These are phyloP conservation scores for Rhodotorula glutinis DNA, from an alignment of 1,284 basidiomycete genomes.

Conservation along the genomic window DNA sequence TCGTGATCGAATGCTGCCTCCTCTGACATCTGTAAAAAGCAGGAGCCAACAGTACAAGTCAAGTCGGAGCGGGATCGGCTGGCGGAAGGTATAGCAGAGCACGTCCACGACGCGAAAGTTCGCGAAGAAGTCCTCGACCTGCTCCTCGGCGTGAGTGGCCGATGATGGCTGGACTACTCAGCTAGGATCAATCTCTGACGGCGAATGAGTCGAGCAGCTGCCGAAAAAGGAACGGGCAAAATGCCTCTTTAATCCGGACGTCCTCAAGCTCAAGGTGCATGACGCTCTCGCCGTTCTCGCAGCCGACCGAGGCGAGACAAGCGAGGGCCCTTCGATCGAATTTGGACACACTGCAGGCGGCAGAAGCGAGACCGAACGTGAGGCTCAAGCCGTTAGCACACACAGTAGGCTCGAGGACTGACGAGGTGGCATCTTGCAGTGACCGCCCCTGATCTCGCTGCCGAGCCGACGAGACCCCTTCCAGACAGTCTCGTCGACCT, in stretches of 20 bases:
- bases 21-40: too few species aligned
- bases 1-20: too few species aligned
- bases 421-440: background rate
- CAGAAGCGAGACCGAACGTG: too few species aligned
- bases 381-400: too few species aligned
- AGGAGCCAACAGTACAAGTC: background rate
- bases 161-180: too few species aligned
- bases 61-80: slow-evolving; percentile 65
- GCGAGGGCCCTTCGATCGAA: background rate
- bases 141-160: slow-evolving; percentile 56
- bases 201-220: slow-evolving; percentile 46
- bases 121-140: slow-evolving; percentile 68
- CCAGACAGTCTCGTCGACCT: slow-evolving; percentile 41
- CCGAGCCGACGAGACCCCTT: background rate
- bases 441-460: background rate
- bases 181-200: too few species aligned
- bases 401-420: slow-evolving; percentile 39
- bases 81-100: slow-evolving; percentile 63
- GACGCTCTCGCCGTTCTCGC: slow-evolving; percentile 69
- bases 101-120: slow-evolving; percentile 55
- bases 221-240: slow-evolving; percentile 82
- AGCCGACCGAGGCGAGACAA: background rate
- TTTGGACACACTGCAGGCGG: background rate
- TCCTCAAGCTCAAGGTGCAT: slow-evolving; percentile 69
- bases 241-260: slow-evolving; percentile 81